Evolutionary conservation across 2,329 filamentous ascomycete species (phyloP).

Genomic region (Scedosporium dehoogii): DNA sequence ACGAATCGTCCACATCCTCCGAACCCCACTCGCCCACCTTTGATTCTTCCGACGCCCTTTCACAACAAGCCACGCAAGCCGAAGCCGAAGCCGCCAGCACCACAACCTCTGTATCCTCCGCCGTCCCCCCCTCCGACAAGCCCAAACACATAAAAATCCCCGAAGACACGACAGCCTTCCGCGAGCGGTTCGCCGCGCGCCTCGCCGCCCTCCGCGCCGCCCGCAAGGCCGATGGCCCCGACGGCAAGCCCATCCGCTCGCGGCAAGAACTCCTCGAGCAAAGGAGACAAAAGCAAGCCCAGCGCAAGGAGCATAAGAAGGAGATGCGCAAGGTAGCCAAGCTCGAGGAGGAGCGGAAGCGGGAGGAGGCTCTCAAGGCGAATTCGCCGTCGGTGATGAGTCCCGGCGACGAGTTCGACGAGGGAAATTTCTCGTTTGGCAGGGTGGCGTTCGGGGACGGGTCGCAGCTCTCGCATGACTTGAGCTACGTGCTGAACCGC

Average conservation of each 20-base stretch:
- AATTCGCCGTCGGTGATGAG: conserved; percentile 52
- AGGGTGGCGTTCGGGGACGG: conserved; percentile 87
- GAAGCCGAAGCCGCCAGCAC: conserved; percentile 37
- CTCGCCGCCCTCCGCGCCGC: conserved; percentile 78
- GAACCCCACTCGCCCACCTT: conserved; percentile 40
- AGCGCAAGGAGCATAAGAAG: conserved; percentile 82
- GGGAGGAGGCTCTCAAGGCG: conserved; percentile 53
- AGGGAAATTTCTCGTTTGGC: conserved; percentile 74
- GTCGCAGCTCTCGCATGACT: conserved; percentile 63
- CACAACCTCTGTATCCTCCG: conserved; percentile 61
- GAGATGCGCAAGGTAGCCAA: conserved; percentile 68
- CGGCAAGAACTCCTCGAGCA: conserved; percentile 88
- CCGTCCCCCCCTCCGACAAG: conserved; percentile 45
- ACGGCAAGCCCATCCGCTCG: conserved; percentile 74
- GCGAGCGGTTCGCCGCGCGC: conserved; percentile 68
- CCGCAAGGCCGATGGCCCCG: conserved; percentile 76
- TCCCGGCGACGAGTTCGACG: conserved; percentile 40
- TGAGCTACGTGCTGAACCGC: conserved; percentile 45
- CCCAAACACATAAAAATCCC: conserved; percentile 59
- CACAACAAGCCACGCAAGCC: conserved; percentile 21
- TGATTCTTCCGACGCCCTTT: conserved; percentile 35
- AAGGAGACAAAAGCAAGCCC: conserved; percentile 75
- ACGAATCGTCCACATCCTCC: conserved; percentile 41
- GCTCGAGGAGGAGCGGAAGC: conserved; percentile 63
- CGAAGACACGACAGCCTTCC: conserved; percentile 63